Base-by-base conservation (phyloP, 805 yeast genomes). In the Tetrapisispora nanseiensis region DNA sequence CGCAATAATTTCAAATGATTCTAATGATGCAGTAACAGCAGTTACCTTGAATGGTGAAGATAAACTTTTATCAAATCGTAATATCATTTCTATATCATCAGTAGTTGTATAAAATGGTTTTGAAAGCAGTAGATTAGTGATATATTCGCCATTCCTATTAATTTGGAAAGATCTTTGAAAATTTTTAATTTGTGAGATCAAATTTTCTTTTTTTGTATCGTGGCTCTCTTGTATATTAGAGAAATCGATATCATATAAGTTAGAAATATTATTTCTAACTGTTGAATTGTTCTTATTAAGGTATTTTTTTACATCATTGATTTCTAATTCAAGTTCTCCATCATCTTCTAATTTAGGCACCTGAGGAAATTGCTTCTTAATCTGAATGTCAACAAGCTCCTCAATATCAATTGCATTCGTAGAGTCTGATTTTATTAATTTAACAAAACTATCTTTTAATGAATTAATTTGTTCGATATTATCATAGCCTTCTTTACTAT, bases 71-170 rank as follows among this genome's bases (percentile, higher is more conserved):
- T 56, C 46, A 18, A 70, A 65, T 46, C 60, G 68, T 33, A 69
- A 51, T 16, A 51, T 54, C 7, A 73, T 46, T 18, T 66, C 64
- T 8, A 78, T 61, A 15, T 67, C 65, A 33, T 74, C 79, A 2
- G 77, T 72, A 4, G 68, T 58, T 16, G 71, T 63, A 46, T 66
- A 71, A 31, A 65, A 62, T 2, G 67, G 58, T 45, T 67, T 68
- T 7, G 73, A 65, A 22, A 71, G 56, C 1, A 52, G 43, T 16
- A 72, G 36, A 15, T 58, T 63, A 0, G 76, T 70, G 8, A 76
- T 62, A 11, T 60, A 51, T 34, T 62, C 54, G 8, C 70, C 66
- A 41, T 68, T 62, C 41, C 70, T 58, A 32, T 69, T 69, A 7
- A 76, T 68, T 13, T 62, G 48, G 48, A 59, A 69, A 21, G 60